Evolutionary conservation across 495 filamentous ascomycete species (phyloP), one percentile per base, ranked within the genome.

Genomic region (Copromyces sp.): DNA sequence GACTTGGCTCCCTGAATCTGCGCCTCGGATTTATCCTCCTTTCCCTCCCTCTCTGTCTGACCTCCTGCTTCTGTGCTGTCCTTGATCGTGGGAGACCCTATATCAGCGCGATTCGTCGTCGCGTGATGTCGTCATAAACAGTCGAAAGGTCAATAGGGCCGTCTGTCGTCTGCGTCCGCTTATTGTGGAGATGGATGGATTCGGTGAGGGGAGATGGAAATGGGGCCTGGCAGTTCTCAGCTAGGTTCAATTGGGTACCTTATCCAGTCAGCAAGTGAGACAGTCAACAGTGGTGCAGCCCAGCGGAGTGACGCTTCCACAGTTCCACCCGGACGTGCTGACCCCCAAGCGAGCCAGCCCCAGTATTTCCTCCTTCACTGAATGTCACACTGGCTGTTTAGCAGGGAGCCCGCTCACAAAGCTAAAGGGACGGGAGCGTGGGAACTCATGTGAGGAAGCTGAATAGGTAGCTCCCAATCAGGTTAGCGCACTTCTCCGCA

Each of bases 251-350:
- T 65, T 65, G 53, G 53, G 53, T 24, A 24, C 24, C 24, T 24
- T 24, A 61, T 17, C 29, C 53, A 17, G 53, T 61, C 53, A 16
- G 24, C 53, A 32, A 61, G 24, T 61, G 45, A 29, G 47, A 59
- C 47, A 61, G 53, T 61, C 53, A 35, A 59, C 47, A 53, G 45
- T 53, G 45, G 45, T 53, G 45, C 45, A 53, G 45, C 45, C 44
- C 45, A 53, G 42, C 4, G 20, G 53, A 61, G 53, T 61, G 53
- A 61, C 24, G 53, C 24, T 32, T 61, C 53, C 53, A 24, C 24
- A 61, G 53, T 61, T 61, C 53, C 53, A 61, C n/a, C n/a, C n/a
- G n/a, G n/a, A n/a, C 53, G 53, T 61, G 53, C 53, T 61, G 70
- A 39, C 70, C 70, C 40, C 29, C 41, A 29, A 37, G 68, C 37